Base-by-base conservation (phyloP, 2,329 filamentous ascomycete species). In the Diaporthe sp. region DNA sequence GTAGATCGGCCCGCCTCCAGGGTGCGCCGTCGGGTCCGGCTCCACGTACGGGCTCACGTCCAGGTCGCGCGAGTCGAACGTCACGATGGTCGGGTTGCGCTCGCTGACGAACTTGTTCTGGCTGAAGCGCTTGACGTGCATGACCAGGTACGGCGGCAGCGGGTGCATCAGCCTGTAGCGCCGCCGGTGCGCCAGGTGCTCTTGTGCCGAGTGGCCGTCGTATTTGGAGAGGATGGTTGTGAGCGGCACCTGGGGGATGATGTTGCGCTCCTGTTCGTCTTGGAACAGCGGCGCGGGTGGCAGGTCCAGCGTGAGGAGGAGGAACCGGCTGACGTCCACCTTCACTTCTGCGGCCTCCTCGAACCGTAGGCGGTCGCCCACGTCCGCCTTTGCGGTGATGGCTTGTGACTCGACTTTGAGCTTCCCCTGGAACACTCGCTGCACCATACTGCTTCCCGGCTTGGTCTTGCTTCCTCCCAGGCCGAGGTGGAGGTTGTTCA, bases 71-170 rank as follows among this genome's bases (percentile, higher is more conserved):
- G 94, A 93, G 77, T 96, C 94, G 83, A 98, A 99, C 0, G 96
- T 98, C 77, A 99, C 97, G 80, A 99, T 99, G 13, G 97, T 99
- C 1, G 96, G 97, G 83, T 99, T 99, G 68, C 97, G 94, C 85
- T 98, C 96, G 2, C 93, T 91, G 27, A 99, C 94, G 81, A 99
- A 99, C 83, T 98, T 98, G 87, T 99, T 99, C 78, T 94, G 92
- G 78, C 93, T 94, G 88, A 99, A 99, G 78, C 97, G 95, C 86
- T 98, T 98, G 86, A 98, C 93, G 86, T 99, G 96, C 85, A 99
- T 95, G 70, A 97, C 87, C 25, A 99, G 91, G 81, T 93, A 98
- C 0, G 96, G 96, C 0, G 97, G 97, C 0, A 99, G 88, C 0
- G 97, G 97, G 80, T 98, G 96, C 63, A 97, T 86, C 6, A 99